A percentile compares a stretch with the other conserved stretches of the same genome.
Conservation (phyloP, 2,329 filamentous ascomycete species). For the Calonectria crousiana region DNA sequence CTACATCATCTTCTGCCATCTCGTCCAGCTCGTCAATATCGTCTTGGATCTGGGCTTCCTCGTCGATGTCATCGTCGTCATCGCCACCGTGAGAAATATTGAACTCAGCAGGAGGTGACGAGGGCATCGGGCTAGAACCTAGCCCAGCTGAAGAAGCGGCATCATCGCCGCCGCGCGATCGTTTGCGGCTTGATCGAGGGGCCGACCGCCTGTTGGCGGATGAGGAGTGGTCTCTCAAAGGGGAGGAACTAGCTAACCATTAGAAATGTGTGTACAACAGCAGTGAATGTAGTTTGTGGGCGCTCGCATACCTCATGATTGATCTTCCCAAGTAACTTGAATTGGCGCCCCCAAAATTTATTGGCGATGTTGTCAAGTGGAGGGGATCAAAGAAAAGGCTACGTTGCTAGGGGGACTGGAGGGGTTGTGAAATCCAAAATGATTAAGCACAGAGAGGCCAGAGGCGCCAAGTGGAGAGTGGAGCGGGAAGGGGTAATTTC, state of each 20-base stretch:
- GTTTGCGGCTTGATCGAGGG: constrained; percentile 65
- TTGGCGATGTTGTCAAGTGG: constrained; percentile 5
- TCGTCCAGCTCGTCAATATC: constrained; percentile 84
- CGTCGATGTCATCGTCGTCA: constrained; percentile 78
- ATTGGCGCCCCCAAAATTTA: neutral
- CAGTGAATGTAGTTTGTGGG: neutral
- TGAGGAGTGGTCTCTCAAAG: constrained; percentile 82
- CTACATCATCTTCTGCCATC: constrained; percentile 83
- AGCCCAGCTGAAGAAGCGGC: constrained; percentile 62
- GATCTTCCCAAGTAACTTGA: neutral
- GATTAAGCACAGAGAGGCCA: constrained; percentile 31
- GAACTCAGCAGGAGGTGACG: constrained; percentile 71
- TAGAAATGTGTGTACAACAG: constrained; percentile 5
- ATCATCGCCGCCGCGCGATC: constrained; percentile 66
- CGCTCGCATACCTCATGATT: constrained; percentile 31
- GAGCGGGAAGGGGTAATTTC: constrained; percentile 41
- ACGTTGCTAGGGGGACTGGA: constrained; percentile 16
- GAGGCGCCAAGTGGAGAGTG: constrained; percentile 37
- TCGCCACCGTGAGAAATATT: constrained; percentile 75
- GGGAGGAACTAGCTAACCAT: constrained; percentile 77
- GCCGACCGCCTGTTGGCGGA: constrained; percentile 83
- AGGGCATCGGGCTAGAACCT: constrained; percentile 74
- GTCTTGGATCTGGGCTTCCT: constrained; percentile 78
- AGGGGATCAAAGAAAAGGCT: neutral
- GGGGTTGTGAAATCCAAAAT: constrained; percentile 31